These are phyloP conservation scores for Mycosarcoma maydis DNA, from an alignment of 1,284 basidiomycete species.

Conservation along the genomic window DNA sequence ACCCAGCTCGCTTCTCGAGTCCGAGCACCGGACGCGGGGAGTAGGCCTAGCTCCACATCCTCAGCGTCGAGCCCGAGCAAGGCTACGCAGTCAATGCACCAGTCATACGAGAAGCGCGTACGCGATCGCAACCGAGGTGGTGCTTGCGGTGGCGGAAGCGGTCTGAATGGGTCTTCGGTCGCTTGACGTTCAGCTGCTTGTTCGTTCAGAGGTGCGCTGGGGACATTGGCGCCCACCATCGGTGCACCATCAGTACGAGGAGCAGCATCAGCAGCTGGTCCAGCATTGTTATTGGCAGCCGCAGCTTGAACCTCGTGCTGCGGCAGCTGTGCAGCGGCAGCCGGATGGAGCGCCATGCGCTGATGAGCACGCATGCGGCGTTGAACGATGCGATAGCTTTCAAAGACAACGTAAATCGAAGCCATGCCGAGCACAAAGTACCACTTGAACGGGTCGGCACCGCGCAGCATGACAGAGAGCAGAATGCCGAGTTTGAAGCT, in stretches of 20 bases:
- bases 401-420: constrained; percentile 34
- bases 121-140: constrained; percentile 15
- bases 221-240: constrained; percentile 22
- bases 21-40: constrained; percentile 3
- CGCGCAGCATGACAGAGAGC: constrained; percentile 44
- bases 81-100: constrained; percentile 46
- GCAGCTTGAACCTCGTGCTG: background rate
- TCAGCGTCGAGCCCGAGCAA: constrained; percentile 45
- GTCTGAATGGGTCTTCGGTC: constrained; percentile 14
- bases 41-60: constrained; percentile 44
- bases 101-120: constrained; percentile 26
- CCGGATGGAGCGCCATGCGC: constrained; percentile 2
- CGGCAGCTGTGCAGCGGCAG: background rate
- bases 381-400: constrained; percentile 39
- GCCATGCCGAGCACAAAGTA: constrained; percentile 41
- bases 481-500: constrained; percentile 49
- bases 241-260: background rate
- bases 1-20: background rate
- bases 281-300: background rate
- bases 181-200: constrained; percentile 14
- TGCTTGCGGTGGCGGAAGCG: constrained; percentile 30
- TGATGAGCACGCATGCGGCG: constrained; percentile 26
- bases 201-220: constrained; percentile 20
- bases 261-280: background rate
- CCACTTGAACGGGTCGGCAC: constrained; percentile 37